Conservation (phyloP, 805 yeast species). For the Pichia cabralensis region DNA sequence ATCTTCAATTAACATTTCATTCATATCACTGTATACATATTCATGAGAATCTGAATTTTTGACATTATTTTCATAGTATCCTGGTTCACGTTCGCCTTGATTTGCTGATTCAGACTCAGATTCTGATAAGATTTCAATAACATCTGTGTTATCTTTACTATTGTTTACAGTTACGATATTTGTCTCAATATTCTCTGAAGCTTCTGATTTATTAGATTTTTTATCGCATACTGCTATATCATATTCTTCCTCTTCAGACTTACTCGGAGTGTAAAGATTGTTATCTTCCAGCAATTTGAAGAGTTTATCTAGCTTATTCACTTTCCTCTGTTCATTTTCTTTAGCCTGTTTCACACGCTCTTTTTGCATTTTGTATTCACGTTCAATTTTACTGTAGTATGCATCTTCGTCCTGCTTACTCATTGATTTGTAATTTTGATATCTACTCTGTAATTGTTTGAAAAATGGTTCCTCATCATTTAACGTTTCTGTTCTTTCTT, state of each 20-base stretch:
- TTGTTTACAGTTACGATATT: too few relatives aligned
- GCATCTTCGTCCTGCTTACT: constrained; percentile 28
- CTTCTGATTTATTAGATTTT: neutral
- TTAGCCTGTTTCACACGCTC: constrained; percentile 2
- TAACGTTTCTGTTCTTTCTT: too few relatives aligned
- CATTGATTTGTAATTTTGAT: constrained; percentile 21
- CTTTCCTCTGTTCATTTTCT: constrained; percentile 1
- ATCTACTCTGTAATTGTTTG: constrained; percentile 23
- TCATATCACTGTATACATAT: too few relatives aligned
- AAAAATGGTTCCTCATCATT: neutral
- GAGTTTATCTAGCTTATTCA: too few relatives aligned
- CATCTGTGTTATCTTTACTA: neutral
- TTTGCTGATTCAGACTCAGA: constrained; percentile 1
- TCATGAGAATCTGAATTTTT: too few relatives aligned
- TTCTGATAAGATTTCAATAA: neutral
- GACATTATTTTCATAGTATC: too few relatives aligned
- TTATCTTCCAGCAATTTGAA: too few relatives aligned
- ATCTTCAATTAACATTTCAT: too few relatives aligned
- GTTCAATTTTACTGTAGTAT: constrained; percentile 27
- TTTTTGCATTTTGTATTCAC: constrained; percentile 19
- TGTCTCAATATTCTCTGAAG: too few relatives aligned
- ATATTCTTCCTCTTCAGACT: neutral
- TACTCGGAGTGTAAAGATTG: neutral
- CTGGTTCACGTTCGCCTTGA: too few relatives aligned
- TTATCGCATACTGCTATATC: neutral